A percentile compares a stretch with the other conserved stretches of the same genome.
phyloP scores from a whole-genome alignment of 1,284 basidiomycete genomes.

The Cryptococcus jaspeensis region DNA sequence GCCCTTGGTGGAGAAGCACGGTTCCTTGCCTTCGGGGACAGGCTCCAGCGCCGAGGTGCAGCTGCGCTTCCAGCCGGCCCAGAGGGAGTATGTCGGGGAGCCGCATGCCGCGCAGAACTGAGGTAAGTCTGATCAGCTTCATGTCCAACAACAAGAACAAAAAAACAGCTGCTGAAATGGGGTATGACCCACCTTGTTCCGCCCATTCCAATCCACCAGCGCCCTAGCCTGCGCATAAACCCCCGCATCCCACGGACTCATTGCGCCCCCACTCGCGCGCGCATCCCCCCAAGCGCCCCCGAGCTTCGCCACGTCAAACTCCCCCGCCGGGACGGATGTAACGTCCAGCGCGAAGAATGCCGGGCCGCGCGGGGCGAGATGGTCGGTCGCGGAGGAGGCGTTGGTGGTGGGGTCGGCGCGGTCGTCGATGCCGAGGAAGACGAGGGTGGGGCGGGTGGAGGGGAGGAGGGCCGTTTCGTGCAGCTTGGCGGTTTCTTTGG shows the following conservation, averaged over 20 bases:
- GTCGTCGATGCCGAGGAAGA: slow-evolving; percentile 81
- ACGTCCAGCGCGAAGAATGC: slow-evolving; percentile 80
- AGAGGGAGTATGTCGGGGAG: slow-evolving; percentile 75
- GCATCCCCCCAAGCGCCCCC: slow-evolving; percentile 65
- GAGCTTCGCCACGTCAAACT: slow-evolving; percentile 51
- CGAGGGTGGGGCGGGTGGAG: slow-evolving; percentile 54
- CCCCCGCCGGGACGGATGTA: slow-evolving; percentile 45
- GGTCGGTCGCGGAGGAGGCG: slow-evolving; percentile 59
- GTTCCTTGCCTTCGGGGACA: slow-evolving; percentile 27
- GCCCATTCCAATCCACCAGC: slow-evolving; percentile 82
- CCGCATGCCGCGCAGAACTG: slow-evolving; percentile 90
- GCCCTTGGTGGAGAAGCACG: slow-evolving; percentile 62
- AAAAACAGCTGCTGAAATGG: not conserved
- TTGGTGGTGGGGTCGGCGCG: slow-evolving; percentile 40
- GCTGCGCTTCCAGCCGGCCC: slow-evolving; percentile 92
- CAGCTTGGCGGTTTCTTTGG: slow-evolving; percentile 33
- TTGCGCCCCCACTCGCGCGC: slow-evolving; percentile 58
- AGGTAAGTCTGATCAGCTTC: slow-evolving; percentile 8
- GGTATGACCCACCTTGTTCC: slow-evolving; percentile 66
- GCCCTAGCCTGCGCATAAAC: slow-evolving; percentile 74
- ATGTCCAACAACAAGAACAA: not conserved
- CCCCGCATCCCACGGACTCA: slow-evolving; percentile 58
- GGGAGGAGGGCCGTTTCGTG: slow-evolving; percentile 67
- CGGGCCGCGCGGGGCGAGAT: slow-evolving; percentile 65
- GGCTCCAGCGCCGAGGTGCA: slow-evolving; percentile 63